Base-by-base conservation (phyloP, 495 filamentous ascomycete species). In the Aspergillus avenaceus region DNA sequence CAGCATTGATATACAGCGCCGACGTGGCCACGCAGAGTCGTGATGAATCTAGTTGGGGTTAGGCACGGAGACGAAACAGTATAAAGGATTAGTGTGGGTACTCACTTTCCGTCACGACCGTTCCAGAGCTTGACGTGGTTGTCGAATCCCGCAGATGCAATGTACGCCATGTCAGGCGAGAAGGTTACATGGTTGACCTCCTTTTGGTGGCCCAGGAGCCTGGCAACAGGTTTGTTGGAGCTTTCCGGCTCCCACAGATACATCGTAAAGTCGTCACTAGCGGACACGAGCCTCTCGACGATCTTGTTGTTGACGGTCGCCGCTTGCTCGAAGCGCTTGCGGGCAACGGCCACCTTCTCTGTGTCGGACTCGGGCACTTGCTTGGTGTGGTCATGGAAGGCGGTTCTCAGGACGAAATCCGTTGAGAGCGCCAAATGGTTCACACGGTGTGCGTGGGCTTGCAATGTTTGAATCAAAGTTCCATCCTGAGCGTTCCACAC, bases 391-490 rank as follows among this genome's bases (percentile, higher is more conserved):
- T 97, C 91, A 57, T 91, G 85, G 71, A 83, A 99, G 0, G 81
- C 85, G 2, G 90, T 95, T 43, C 91, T 83, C 14, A 97, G 76
- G n/a, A 84, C 90, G 56, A 88, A 88, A 63, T 97, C 95, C 1
- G 90, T 96, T 2, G 91, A 97, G 7, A 99, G 77, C 0, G 93
- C 90, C 8, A 99, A 83, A 63, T 97, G 90, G 67, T 99, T 99
- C 8, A 99, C 85, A 79, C 93, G 95, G 65, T 97, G 92, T 1
- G 88, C 89, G 62, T 99, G 95, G 1, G 86, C 77, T 1, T 82
- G 82, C 26, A 97, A 71, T 1, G 82, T 88, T 63, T 95, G 85
- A 32, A 88, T 74, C 13, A 97, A 71, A 0, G 85, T 89, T 6
- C 91, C 91, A 46, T 84, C 82, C 19, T 78, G 74, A 7, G 88